Evolutionary conservation across 2,329 filamentous ascomycete genomes (phyloP).

Genomic region (Biscogniauxia sp.): DNA sequence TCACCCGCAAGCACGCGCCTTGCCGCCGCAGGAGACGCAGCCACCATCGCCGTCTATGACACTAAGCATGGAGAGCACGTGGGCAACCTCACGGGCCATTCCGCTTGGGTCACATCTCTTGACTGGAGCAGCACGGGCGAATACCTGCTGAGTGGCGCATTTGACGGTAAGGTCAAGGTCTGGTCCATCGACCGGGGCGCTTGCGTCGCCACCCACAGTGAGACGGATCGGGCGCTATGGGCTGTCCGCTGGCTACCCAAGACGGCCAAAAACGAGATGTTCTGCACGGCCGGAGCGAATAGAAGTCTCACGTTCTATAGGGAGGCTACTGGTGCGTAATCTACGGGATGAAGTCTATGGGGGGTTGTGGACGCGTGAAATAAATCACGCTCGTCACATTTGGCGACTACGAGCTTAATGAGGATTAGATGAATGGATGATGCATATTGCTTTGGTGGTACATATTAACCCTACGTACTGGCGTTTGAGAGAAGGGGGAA

Average conservation of each 20-base stretch:
- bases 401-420: neutral
- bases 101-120: conserved; percentile 84
- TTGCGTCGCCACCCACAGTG: conserved; percentile 91
- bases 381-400: neutral
- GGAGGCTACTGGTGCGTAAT: conserved; percentile 68
- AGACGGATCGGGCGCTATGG: conserved; percentile 84
- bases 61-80: conserved; percentile 90
- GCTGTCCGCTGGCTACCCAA: conserved; percentile 81
- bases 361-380: neutral
- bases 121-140: conserved; percentile 95
- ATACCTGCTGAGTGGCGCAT: conserved; percentile 81
- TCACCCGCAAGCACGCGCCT: conserved; percentile 81
- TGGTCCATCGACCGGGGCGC: conserved; percentile 83
- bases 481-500: neutral
- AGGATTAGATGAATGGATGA: neutral
- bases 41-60: conserved; percentile 88
- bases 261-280: conserved; percentile 64
- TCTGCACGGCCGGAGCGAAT: conserved; percentile 76
- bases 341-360: neutral
- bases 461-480: neutral
- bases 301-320: conserved; percentile 77
- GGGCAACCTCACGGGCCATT: conserved; percentile 68
- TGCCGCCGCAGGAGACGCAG: conserved; percentile 85
- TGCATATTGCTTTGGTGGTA: neutral
- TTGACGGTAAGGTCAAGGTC: conserved; percentile 93